Percentiles rank a stretch among this genome's conserved stretches.
Conservation (phyloP, 208 protist species). For the Leishmania guyanensis region DNA sequence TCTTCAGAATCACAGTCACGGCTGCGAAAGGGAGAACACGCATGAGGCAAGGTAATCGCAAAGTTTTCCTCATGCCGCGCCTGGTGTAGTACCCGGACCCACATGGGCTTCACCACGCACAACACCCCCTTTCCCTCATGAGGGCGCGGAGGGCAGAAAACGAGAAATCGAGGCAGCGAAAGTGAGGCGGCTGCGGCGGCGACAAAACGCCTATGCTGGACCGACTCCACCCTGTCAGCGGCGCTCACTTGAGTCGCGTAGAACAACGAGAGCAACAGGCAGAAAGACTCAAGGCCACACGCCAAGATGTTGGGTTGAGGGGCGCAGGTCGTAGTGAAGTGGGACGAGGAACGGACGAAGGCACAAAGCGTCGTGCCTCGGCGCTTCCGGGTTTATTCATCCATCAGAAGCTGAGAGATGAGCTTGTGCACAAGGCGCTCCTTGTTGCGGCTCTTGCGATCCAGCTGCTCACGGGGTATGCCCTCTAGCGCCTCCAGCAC, state of each 20-base stretch:
- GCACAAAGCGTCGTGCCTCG: neutral
- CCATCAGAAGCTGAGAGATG: slow-evolving; percentile 49
- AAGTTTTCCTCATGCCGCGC: neutral
- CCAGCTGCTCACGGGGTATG: slow-evolving; percentile 55
- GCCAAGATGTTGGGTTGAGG: neutral
- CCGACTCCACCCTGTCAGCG: neutral
- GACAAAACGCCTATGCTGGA: neutral
- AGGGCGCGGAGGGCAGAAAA: neutral
- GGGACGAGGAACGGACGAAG: neutral
- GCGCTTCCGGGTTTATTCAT: slow-evolving; percentile 21
- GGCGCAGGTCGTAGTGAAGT: neutral
- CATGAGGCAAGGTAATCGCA: neutral
- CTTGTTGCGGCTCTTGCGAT: slow-evolving; percentile 78
- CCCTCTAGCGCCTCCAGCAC: slow-evolving; percentile 53
- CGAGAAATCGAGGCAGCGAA: neutral
- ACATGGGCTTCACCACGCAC: neutral
- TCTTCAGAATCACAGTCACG: neutral
- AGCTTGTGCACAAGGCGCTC: slow-evolving; percentile 71
- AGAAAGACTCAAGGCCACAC: neutral
- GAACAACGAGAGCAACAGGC: neutral
- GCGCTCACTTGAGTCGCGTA: neutral
- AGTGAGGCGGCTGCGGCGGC: neutral
- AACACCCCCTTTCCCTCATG: neutral
- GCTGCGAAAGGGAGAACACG: neutral
- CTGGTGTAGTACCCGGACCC: neutral